Evolutionary conservation across 1,284 basidiomycete genomes (phyloP), one percentile per base, ranked within the genome.

Genomic region (Ganoderma multipileum): DNA sequence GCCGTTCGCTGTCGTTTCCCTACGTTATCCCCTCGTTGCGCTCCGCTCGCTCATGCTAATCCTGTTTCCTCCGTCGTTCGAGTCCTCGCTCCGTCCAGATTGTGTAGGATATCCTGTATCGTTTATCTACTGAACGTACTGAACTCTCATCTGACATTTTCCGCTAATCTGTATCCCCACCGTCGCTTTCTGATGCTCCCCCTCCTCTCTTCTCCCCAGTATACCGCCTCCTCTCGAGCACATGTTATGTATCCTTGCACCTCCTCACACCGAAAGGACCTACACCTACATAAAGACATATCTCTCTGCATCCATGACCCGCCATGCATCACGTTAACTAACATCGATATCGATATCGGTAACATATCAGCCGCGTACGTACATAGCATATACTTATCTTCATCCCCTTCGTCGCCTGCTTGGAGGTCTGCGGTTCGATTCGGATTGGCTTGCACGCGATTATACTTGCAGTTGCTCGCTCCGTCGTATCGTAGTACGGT

Each of bases 101-200:
- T 26, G 52, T 55, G 52, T 55, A 30, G 28, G 52, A 55, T 55
- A 55, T 55, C 14, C 8, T 55, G 52, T 55, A 55, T 55, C 52
- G 23, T 23, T 1, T 12, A 50, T 50, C 44, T 23, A 47, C n/a
- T n/a, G 41, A 42, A 42, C 41, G 16, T 23, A 47, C 44, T 9
- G 47, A 23, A 50, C 47, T 50, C 47, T 50, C 28, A 30, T 23
- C 52, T 18, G 28, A 55, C 52, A 55, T 55, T 33, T 33, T 18
- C 9, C 11, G 7, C 52, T 55, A 3, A 33, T 55, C 14, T 55
- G 52, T 55, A 55, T 30, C 30, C 28, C n/a, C 42, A 44, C n/a
- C 42, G n/a, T 26, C 47, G 9, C 6, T 18, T 55, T 20, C 16
- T 55, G 14, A 18, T 55, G 6, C 16, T 55, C 16, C 52, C 4